Base-by-base conservation (phyloP, 345 rosid species). In the Salix viminalis region DNA sequence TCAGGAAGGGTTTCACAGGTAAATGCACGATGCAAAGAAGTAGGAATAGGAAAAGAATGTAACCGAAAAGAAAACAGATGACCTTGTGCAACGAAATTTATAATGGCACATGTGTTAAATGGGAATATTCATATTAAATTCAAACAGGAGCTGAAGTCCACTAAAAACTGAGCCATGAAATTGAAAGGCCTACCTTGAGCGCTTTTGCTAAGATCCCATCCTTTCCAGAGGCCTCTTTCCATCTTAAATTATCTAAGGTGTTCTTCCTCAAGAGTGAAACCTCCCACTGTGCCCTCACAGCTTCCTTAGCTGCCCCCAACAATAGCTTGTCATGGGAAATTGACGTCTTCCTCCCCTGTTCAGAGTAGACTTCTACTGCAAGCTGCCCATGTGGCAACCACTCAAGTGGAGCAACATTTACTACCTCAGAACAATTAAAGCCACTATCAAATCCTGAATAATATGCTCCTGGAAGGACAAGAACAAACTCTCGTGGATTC, bases 301-400 rank as follows among this genome's bases (percentile, higher is more conserved):
- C 90, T 84, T 87, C 88, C 52, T 81, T 82, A 10, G 91, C 89
- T 74, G 93, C 94, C 42, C 81, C 81, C 2, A 93, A 72, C 79
- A 93, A 84, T 58, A 93, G 48, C 79, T 89, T 91, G 80, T 93
- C 96, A 48, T 86, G 86, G 44, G 94, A 91, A 73, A 93, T 78
- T 46, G 82, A 69, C 6, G 91, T 89, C 76, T 69, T 88, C 81
- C 77, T 84, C 72, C 81, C 41, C 78, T 69, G 79, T 79, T 84
- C 91, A 79, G 74, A 75, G 80, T 90, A 91, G 41, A 76, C 80
- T 78, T 84, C 89, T 62, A 83, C 88, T 77, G 83, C 84, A 79
- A 80, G 75, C 82, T 85, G 88, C 66, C 96, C 94, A 77, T 87
- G 84, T 64, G 89, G 89, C 80, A 93, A 80, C 97, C 97, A 93